Conservation (phyloP, 306 rosid species). For the Morella rubra region DNA sequence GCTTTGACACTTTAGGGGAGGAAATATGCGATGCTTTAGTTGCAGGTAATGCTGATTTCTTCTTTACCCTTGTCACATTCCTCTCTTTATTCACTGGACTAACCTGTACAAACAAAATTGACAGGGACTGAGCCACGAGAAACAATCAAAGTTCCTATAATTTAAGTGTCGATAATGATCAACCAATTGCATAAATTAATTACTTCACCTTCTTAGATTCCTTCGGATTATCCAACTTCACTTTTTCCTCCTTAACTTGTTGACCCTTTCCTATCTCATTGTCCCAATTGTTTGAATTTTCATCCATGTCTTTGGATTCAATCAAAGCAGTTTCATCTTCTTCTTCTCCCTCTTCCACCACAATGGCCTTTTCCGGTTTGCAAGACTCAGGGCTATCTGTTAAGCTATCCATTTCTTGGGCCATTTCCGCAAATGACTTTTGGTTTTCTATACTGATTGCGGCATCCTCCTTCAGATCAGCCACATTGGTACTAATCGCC, state of each 20-base stretch:
- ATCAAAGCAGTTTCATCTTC: conserved; percentile 32
- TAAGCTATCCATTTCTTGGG: conserved; percentile 37
- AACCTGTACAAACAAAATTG: conserved; percentile 46
- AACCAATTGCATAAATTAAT: conserved; percentile 17
- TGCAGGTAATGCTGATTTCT: conserved; percentile 47
- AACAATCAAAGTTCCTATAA: conserved; percentile 13
- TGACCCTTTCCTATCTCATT: conserved; percentile 41
- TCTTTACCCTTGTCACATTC: conserved; percentile 48
- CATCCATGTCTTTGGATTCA: conserved; percentile 45
- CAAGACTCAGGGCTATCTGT: conserved; percentile 36
- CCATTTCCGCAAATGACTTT: conserved; percentile 39
- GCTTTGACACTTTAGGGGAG: conserved; percentile 58
- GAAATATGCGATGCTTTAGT: conserved; percentile 51
- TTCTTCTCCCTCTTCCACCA: conserved; percentile 35
- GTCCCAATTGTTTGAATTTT: conserved; percentile 39
- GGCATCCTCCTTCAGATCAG: conserved; percentile 43
- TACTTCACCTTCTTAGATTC: conserved; percentile 56
- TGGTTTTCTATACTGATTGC: conserved; percentile 35
- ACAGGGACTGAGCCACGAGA: conserved; percentile 18
- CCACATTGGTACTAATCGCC: conserved; percentile 19
- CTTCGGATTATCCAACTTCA: conserved; percentile 40
- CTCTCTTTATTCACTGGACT: conserved; percentile 45
- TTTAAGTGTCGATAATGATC: conserved; percentile 13
- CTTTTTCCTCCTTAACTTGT: conserved; percentile 44
- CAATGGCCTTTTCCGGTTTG: conserved; percentile 42